Conservation (phyloP, 2,329 filamentous ascomycete species). For the Calonectria montana region DNA sequence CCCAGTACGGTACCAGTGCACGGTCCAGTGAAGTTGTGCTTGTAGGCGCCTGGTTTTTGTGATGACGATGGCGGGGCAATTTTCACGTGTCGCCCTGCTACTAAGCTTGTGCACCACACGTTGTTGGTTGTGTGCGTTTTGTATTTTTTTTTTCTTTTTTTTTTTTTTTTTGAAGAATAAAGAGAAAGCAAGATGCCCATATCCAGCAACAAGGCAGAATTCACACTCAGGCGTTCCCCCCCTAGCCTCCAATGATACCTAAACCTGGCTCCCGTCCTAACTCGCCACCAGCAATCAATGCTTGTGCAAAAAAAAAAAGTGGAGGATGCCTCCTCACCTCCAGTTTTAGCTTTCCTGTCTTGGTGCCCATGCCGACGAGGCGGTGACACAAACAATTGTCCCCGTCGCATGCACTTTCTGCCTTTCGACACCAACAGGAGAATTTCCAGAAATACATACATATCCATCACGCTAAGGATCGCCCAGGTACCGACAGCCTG, state of each 20-base stretch:
- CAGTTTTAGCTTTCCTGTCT: conserved; percentile 2
- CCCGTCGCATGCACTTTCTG: not conserved
- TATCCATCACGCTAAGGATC: conserved; percentile 9
- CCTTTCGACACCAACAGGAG: conserved; percentile 8
- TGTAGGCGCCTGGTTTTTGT: conserved; percentile 7
- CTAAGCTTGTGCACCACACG: too few species aligned
- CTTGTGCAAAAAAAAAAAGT: conserved; percentile 21
- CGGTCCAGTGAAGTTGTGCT: conserved; percentile 1
- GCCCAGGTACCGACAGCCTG: conserved; percentile 11
- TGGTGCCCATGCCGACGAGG: conserved; percentile 3
- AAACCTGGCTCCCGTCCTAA: not conserved
- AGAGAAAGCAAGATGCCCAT: not conserved
- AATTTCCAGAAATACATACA: conserved; percentile 4
- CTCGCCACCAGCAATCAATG: not conserved
- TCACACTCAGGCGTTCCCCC: too few species aligned
- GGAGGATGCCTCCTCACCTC: not conserved
- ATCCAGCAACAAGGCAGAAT: not conserved
- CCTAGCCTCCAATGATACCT: not conserved
- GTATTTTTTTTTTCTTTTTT: too few species aligned
- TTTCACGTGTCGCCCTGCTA: conserved; percentile 21
- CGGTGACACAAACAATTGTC: conserved; percentile 19
- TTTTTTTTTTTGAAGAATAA: too few species aligned
- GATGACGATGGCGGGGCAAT: conserved; percentile 23
- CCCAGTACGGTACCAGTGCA: too few species aligned
- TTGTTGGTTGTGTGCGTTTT: not conserved